Evolutionary conservation across 345 rosid species (phyloP).

Genomic region (Eucalyptus urophylla): DNA sequence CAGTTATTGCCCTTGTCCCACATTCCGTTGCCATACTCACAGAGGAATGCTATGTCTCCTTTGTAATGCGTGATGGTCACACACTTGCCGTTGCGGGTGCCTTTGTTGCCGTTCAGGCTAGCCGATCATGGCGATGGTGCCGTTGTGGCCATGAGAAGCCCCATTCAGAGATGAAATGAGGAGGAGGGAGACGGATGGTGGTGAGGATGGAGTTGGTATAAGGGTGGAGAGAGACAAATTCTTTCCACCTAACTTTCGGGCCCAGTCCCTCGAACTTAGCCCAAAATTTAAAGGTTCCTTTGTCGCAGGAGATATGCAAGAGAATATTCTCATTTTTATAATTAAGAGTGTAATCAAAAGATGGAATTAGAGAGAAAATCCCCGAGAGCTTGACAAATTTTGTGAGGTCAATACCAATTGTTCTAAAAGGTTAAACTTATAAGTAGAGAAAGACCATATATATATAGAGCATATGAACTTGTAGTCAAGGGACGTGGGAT

Average conservation of each 20-base stretch:
- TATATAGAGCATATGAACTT: not conserved
- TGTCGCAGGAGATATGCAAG: not conserved
- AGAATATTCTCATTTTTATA: not conserved
- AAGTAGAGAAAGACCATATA: fast-evolving
- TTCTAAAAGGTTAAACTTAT: not conserved
- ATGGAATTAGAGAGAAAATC: not conserved
- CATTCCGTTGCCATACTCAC: not conserved
- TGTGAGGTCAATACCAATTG: fast-evolving
- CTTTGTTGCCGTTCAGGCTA: not conserved
- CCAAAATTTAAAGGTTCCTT: not conserved
- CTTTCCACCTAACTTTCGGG: not conserved
- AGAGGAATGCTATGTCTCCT: not conserved
- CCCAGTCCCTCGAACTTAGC: not conserved
- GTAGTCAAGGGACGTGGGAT: not conserved
- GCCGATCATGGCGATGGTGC: not conserved
- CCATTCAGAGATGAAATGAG: not conserved
- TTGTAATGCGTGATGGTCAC: not conserved
- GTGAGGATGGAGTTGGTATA: not conserved
- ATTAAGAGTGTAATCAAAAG: not conserved
- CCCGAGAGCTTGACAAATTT: fast-evolving
- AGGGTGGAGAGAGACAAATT: not conserved
- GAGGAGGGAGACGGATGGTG: not conserved
- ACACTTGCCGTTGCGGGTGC: not conserved
- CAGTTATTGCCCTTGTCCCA: not conserved
- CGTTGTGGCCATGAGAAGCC: not conserved